Base-by-base conservation (phyloP, 2,329 filamentous ascomycete species). In the Pezicula radicicola region DNA sequence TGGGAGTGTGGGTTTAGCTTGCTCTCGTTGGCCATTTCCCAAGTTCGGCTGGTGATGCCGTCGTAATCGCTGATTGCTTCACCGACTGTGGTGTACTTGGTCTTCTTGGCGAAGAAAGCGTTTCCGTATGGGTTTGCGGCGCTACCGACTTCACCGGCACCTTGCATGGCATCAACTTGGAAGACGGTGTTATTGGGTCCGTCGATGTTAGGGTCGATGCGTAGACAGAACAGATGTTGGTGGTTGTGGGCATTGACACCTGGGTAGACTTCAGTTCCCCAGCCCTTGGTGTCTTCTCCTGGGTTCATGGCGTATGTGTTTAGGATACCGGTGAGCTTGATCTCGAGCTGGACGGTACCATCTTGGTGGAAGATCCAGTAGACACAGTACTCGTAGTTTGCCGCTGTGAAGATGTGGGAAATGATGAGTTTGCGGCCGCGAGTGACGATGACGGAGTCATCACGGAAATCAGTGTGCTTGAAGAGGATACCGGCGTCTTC, bases 301-400 rank as follows among this genome's bases (percentile, higher is more conserved):
- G 85, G 82, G 61, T 85, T 82, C 78, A 96, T 87, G 25, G 85
- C 76, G 63, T 96, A 96, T 0, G 92, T 97, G 77, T 96, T 96
- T 49, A 97, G 75, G 66, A 97, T 96, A 48, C 91, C 91, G 0
- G 91, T 96, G 27, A 96, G 82, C 70, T 93, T 89, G 69, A 96
- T 89, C 68, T 96, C 91, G 10, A 93, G 86, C 72, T 96, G 91
- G 57, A 96, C 85, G 0, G 91, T 95, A 36, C 91, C 92, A 62
- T 96, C 92, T 70, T 94, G 91, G 68, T 93, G 89, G 74, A 96
- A 91, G 60, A 91, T 87, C 91, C 90, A 96, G 75, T 93, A 87
- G 6, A 84, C 78, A 64, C 85, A 87, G 71, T 97, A 97, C 69
- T 97, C 92, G 72, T 97, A 97, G 75, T 97, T 97, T 25, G 92